Base-by-base conservation (phyloP, 2,329 filamentous ascomycete species). In the Aureobasidium sp. region DNA sequence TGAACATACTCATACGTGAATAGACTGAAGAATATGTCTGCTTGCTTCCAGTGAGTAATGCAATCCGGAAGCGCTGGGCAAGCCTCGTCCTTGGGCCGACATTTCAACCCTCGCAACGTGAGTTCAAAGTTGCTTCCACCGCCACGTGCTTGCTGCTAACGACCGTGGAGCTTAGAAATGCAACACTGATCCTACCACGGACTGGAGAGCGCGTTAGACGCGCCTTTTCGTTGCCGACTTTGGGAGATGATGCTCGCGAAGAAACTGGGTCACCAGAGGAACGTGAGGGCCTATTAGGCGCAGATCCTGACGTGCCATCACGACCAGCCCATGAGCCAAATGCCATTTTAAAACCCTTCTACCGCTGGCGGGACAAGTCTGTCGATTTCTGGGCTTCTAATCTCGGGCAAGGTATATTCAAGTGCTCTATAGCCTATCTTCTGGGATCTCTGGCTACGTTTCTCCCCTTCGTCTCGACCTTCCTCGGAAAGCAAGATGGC, bases 391-490 rank as follows among this genome's bases (percentile, higher is more conserved):
- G 86, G 7, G 78, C 81, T 40, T 92, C 91, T 0, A 85, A 88
- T 37, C 86, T 83, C 37, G 92, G 91, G 6, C 86, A 87, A 63
- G 88, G 87, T 42, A 89, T 96, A 59, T 77, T 97, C 69, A 97
- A 97, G 75, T 97, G 91, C 78, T 92, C 91, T 35, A 76, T 97
- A 64, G 93, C 92, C 48, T 97, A 97, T 75, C 78, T 95, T 4
- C 75, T 97, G 37, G 93, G 90, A 19, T 95, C 90, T 67, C 78
- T 96, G 73, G 91, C 87, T 39, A 97, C 92, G 0, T 94, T 96
- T 68, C 86, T 90, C 65, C 83, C 87, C 2, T 81, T 82, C 2
- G 80, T 96, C 61, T 86, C 91, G 17, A 77, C 80, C 8, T 83
- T 91, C 62, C 79, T 97, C 17, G 93, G 93, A 12, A 81, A 87